Evolutionary conservation across 495 filamentous ascomycete genomes (phyloP), one percentile per base, ranked within the genome.

Genomic region (Xylaria venustula): DNA sequence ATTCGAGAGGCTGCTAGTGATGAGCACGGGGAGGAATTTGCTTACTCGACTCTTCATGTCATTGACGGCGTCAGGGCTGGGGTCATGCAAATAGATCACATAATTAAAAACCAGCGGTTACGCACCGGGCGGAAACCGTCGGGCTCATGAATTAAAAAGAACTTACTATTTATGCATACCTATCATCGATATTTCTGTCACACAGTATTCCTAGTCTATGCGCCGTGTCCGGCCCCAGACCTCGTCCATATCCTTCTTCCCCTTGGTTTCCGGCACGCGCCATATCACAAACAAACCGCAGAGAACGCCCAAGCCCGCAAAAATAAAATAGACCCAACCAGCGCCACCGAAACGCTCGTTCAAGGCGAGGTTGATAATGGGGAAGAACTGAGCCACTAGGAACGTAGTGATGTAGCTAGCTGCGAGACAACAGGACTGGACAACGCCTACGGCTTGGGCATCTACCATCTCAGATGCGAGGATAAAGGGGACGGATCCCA

Each of bases 401-500:
- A 96, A 98, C 0, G 95, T 98, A 1, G 92, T 89, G 25, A 90
- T 80, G 84, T 94, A 98, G 74, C 91, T 98, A 2, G 90, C 89
- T 0, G 87, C 90, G 34, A 98, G 73, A 0, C 88, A 90, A 77
- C 89, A 90, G 34, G 85, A 88, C 73, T 98, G 94, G 4, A 90
- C 87, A 0, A 93, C 91, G 0, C 92, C 93, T 0, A 97, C 91
- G 0, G 93, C 93, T 64, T 93, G 90, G 2, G 90, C 86, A 0
- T 87, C 89, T 4, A 97, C 95, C 2, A 96, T 83, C 74, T 97
- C 93, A 2, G 88, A 89, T 0, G 92, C 87, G 32, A 98, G 81
- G 65, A 97, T 93, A 77, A 98, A 98, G 0, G 94, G 94, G 2
- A 98, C 87, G 0, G 94, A 95, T 0, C 94, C 94, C 0, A 98